Conservation (phyloP, 73 alveolate species). For the Paramecium caudatum region DNA sequence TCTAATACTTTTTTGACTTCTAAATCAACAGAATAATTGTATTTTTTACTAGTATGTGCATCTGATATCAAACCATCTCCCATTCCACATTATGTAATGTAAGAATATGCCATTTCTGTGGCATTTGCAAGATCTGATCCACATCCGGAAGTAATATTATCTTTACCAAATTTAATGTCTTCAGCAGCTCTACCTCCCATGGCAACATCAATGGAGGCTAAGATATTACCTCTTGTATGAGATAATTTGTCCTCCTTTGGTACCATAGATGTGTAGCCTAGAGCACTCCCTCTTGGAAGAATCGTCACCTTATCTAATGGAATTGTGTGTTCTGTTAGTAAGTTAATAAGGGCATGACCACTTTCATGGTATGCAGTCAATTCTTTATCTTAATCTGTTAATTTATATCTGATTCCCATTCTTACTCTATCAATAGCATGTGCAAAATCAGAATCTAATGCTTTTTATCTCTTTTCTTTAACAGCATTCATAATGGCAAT, state of each 20-base stretch:
- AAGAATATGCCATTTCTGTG: slow-evolving; percentile 71
- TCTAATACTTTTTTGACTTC: slow-evolving; percentile 63
- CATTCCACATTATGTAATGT: slow-evolving; percentile 73
- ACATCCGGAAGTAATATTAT: slow-evolving; percentile 74
- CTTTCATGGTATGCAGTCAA: slow-evolving; percentile 92
- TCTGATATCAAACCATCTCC: slow-evolving; percentile 62
- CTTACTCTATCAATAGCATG: slow-evolving; percentile 87
- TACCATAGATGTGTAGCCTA: slow-evolving; percentile 74
- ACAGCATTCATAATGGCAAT: slow-evolving; percentile 88
- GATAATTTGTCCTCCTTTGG: slow-evolving; percentile 69
- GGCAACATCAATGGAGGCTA: slow-evolving; percentile 72
- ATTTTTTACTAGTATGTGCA: slow-evolving; percentile 71
- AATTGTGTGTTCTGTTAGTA: slow-evolving; percentile 69
- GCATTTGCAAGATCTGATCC: slow-evolving; percentile 72
- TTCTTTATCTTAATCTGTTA: slow-evolving; percentile 85
- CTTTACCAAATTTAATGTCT: slow-evolving; percentile 73
- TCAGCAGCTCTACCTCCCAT: slow-evolving; percentile 80
- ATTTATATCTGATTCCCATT: slow-evolving; percentile 87
- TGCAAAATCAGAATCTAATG: slow-evolving; percentile 79
- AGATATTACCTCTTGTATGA: slow-evolving; percentile 40
- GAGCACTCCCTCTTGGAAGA: slow-evolving; percentile 75
- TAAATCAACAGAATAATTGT: slow-evolving; percentile 32
- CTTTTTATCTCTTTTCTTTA: slow-evolving; percentile 66
- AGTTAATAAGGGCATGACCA: slow-evolving; percentile 89
- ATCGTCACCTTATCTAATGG: slow-evolving; percentile 76